Conservation (phyloP, 1,139 yeast genomes). For the Geotrichum aggregatum region DNA sequence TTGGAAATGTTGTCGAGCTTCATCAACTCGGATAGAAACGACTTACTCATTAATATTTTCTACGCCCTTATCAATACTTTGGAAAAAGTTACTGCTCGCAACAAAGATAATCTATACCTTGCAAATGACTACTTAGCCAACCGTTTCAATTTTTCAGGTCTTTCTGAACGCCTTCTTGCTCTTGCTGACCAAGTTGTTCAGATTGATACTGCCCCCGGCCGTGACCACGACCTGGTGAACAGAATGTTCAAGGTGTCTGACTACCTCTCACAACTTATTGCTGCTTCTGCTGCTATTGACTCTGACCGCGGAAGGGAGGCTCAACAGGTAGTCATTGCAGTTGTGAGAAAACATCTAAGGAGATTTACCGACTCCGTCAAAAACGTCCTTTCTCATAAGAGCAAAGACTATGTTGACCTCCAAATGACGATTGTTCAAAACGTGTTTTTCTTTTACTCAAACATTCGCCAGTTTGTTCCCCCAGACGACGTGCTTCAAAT, state of each 20-base stretch:
- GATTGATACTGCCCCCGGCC: slow-evolving; percentile 25
- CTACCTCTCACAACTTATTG: slow-evolving; percentile 31
- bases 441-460: slow-evolving; percentile 27
- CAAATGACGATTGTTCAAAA: slow-evolving; percentile 28
- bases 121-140: slow-evolving; percentile 31
- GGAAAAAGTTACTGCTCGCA: slow-evolving; percentile 31
- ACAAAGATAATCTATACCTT: slow-evolving; percentile 28
- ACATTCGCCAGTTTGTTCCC: slow-evolving; percentile 28
- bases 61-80: slow-evolving; percentile 32
- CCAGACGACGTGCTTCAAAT: slow-evolving; percentile 31
- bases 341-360: slow-evolving; percentile 25
- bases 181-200: slow-evolving; percentile 26
- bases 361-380: slow-evolving; percentile 30
- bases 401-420: slow-evolving; percentile 26
- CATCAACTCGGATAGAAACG: slow-evolving; percentile 28
- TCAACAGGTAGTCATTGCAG: slow-evolving; percentile 24
- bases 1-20: slow-evolving; percentile 35
- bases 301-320: slow-evolving; percentile 29
- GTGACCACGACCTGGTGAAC: slow-evolving; percentile 25
- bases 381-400: slow-evolving; percentile 25
- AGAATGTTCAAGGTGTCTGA: slow-evolving; percentile 31
- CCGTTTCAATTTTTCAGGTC: slow-evolving; percentile 32
- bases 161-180: slow-evolving; percentile 28
- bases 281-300: slow-evolving; percentile 33
- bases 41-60: slow-evolving; percentile 30